Evolutionary conservation across 768 basidiomycete species (phyloP), one percentile per base, ranked within the genome.

Genomic region (Trametes maxima): DNA sequence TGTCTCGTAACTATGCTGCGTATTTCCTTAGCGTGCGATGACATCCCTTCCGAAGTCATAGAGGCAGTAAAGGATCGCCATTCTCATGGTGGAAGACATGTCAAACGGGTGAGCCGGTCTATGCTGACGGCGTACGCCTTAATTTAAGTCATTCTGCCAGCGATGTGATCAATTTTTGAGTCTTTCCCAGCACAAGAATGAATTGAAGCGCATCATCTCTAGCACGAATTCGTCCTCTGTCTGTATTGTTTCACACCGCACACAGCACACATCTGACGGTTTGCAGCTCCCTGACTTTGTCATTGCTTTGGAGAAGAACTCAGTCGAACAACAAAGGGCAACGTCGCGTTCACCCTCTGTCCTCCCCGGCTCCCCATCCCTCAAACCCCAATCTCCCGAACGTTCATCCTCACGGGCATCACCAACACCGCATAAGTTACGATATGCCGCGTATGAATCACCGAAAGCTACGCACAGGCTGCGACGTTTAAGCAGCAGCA

Each of bases 271-370:
- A 2, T 11, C 8, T 24, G 40, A 63, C 35, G 54, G 2, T 58
- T 33, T 67, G 3, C 43, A 92, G 92, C 81, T 92, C 45, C 91
- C 90, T 21, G 90, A 89, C 65, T 88, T 92, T 60, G 71, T 88
- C 43, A 63, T 72, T 28, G 79, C 85, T 3, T 70, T 91, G 40
- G 78, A 82, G 44, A 65, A 60, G 13, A 65, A 70, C 33, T 65
- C 66, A 46, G 43, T 62, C 8, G 48, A 40, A 1, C 51, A 58
- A 25, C 39, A 50, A 24, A 25, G 39, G 3, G 14, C 44, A 1
- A 36, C 43, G 0, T 57, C 55, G 0, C 40, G 51, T n/a, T 61
- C 69, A 2, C 61, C 57, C 5, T 44, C 24, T 2, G 36, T 57
- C 24, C 19, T 51, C 16, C 57, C 62, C 1, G 45, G 48, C n/a